Conservation (phyloP, 257 asterid species). For the Capsicum pubescens region DNA sequence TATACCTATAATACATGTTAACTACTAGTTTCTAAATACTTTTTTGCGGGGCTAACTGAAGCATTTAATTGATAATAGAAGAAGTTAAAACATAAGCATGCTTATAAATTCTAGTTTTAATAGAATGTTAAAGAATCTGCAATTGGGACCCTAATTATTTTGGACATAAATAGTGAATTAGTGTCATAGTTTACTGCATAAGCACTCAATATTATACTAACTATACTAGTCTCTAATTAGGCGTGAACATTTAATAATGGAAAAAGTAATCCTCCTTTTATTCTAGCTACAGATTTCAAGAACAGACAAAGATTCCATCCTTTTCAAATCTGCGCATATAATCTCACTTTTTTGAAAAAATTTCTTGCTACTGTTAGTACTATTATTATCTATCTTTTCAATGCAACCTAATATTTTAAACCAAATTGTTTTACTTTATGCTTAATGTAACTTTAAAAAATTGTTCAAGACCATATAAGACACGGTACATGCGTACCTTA, state of each 20-base stretch:
- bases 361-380: neutral
- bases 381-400: conserved; percentile 13
- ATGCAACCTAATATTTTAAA: neutral
- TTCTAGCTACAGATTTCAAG: conserved; percentile 36
- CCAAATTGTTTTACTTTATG: neutral
- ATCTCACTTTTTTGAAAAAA: neutral
- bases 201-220: neutral
- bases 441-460: too few species aligned
- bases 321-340: conserved; percentile 30
- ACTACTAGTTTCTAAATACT: too few species aligned
- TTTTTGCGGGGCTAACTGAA: too few species aligned
- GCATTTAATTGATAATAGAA: too few species aligned
- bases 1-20: too few species aligned
- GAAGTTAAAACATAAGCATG: too few species aligned
- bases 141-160: too few species aligned
- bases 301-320: conserved; percentile 35
- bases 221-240: neutral
- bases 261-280: conserved; percentile 32
- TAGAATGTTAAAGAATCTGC: too few species aligned
- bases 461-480: too few species aligned
- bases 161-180: neutral
- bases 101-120: too few species aligned
- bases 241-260: conserved; percentile 7
- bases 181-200: neutral
- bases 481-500: conserved; percentile 42